Percentiles rank a stretch among this genome's conserved stretches.
phyloP scores from a whole-genome alignment of 1,284 basidiomycete genomes.

The Uromyces viciae-fabae region DNA sequence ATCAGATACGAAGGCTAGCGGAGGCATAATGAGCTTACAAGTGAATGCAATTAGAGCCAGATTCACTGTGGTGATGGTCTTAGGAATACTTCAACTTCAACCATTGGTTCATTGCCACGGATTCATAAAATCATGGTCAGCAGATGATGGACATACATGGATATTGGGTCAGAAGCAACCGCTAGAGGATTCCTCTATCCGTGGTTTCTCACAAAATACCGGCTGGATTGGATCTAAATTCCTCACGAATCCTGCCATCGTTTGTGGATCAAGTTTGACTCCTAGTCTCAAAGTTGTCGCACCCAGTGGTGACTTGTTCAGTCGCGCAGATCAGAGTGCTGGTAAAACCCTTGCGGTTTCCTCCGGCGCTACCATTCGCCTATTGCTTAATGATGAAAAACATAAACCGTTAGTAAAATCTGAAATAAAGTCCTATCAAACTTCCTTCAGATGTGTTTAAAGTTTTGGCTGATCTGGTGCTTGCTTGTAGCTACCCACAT shows the following conservation, averaged over 20 bases:
- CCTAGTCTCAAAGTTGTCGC: conserved; percentile 23
- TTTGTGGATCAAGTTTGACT: conserved; percentile 24
- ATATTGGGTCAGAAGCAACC: conserved; percentile 15
- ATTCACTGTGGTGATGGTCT: not conserved
- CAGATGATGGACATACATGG: conserved; percentile 15
- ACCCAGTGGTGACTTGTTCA: conserved; percentile 38
- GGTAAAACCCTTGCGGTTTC: conserved; percentile 36
- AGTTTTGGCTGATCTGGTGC: not conserved
- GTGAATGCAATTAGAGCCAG: not conserved
- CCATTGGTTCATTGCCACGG: not conserved
- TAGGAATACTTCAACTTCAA: not conserved
- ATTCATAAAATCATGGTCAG: conserved; percentile 19
- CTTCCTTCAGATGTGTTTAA: no score
- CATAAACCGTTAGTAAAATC: not conserved
- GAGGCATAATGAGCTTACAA: not conserved
- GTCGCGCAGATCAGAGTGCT: conserved; percentile 30
- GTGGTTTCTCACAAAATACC: conserved; percentile 34
- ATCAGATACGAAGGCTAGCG: not conserved
- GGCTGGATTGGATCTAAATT: conserved; percentile 42
- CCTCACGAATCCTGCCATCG: conserved; percentile 26
- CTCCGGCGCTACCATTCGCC: conserved; percentile 26
- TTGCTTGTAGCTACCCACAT: conserved; percentile 20
- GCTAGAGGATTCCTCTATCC: not conserved
- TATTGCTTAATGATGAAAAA: conserved; percentile 28
- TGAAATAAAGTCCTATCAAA: not conserved